A percentile compares a stretch with the other conserved stretches of the same genome.
Evolutionary conservation across 2,329 filamentous ascomycete genomes (phyloP).

Genomic region (Geosmithia putterillii): DNA sequence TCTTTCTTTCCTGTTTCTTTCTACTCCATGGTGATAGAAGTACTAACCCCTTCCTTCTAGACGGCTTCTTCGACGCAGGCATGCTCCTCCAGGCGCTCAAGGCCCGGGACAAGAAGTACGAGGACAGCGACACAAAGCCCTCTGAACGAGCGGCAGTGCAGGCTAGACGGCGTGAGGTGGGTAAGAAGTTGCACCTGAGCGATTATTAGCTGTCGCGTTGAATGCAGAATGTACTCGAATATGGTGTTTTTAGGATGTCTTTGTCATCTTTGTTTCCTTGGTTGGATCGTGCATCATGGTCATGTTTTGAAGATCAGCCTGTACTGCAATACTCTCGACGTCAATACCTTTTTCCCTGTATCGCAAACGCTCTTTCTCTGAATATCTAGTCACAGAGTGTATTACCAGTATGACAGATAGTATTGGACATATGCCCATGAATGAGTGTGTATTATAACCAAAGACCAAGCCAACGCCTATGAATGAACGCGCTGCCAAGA

Average conservation of each 20-base stretch:
- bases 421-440: too few species aligned
- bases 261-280: neutral
- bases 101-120: conserved; percentile 45
- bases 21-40: neutral
- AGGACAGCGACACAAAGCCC: conserved; percentile 36
- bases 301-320: too few species aligned
- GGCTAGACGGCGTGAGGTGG: conserved; percentile 53
- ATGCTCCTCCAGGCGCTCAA: conserved; percentile 87
- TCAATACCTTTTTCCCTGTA: too few species aligned
- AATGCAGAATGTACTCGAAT: neutral
- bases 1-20: neutral
- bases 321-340: too few species aligned
- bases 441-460: too few species aligned
- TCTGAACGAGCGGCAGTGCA: conserved; percentile 48
- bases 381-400: too few species aligned
- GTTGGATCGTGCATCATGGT: too few species aligned
- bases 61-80: conserved; percentile 94
- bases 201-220: conserved; percentile 40
- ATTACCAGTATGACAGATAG: too few species aligned
- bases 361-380: too few species aligned
- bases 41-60: too few species aligned
- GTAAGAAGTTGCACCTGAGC: conserved; percentile 58
- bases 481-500: too few species aligned
- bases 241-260: neutral
- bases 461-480: too few species aligned